Evolutionary conservation across 345 rosid species (phyloP), one percentile per base, ranked within the genome.

Genomic region (Adansonia digitata): DNA sequence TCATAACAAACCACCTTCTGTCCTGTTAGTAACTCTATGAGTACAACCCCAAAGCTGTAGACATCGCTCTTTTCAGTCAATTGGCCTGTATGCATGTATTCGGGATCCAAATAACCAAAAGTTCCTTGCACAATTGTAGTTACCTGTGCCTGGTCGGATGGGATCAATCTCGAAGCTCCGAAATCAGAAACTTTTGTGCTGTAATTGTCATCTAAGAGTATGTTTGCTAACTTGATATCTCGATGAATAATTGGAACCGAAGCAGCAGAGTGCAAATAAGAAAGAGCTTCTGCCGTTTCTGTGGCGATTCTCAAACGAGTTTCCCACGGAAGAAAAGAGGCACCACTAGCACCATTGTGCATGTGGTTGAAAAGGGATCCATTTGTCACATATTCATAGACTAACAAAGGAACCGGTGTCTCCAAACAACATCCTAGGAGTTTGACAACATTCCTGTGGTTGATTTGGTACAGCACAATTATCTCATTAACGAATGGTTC

Each of bases 401-500:
- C 88, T 43, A 88, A 40, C 39, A 86, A 45, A 1, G 86, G 91
- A 24, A 85, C 88, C 7, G 65, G 70, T 0, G 83, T 86, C 77
- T 86, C 90, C 6, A 87, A 74, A 34, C 87, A 84, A 18, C 88
- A 85, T 17, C 87, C 87, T 26, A 87, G 42, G 31, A 86, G 80
- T 29, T 74, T 84, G 24, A 85, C 88, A 34, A 82, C 85, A 7
- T 87, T 80, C 53, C 81, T 75, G 5, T 82, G 89, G 55, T 87
- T 84, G 74, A 87, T 84, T 76, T 84, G 85, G 2, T 80, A 84
- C 6, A 88, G 83, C 4, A 88, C 85, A 0, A 73, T 27, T 24
- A 88, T 78, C 61, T 88, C 87, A 24, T 86, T 86, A 74, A 88
- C 78, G 75, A 86, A 88, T 59, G 82, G 87, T 35, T 81, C 83